Percentiles rank a stretch among this genome's conserved stretches.
phyloP scores from a whole-genome alignment of 805 yeast genomes.

The Kodamaea lidongshanica region DNA sequence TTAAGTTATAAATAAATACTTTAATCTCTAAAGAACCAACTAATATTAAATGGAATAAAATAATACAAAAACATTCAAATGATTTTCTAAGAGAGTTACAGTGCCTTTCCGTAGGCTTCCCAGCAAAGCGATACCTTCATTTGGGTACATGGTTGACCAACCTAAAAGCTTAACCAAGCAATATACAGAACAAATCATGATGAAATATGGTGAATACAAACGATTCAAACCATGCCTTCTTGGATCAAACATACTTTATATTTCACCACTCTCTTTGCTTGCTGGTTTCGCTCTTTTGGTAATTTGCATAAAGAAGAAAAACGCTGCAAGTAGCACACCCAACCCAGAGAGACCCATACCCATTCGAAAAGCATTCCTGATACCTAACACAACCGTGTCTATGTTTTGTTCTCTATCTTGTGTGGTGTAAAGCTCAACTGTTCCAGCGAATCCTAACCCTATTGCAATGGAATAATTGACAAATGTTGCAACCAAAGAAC shows the following conservation, averaged over 20 bases:
- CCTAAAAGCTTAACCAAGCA: too few species aligned
- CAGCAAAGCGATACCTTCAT: too few species aligned
- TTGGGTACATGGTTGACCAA: too few species aligned
- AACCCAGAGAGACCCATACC: constrained; percentile 31
- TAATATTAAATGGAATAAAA: too few species aligned
- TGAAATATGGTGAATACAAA: too few species aligned
- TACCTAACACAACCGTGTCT: constrained; percentile 18
- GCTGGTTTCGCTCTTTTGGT: background rate
- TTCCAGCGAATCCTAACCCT: constrained; percentile 32
- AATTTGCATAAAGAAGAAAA: constrained; percentile 13
- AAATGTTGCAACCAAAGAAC: constrained; percentile 14
- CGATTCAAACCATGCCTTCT: too few species aligned
- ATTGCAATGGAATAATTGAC: constrained; percentile 22
- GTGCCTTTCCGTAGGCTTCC: too few species aligned
- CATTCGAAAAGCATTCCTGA: constrained; percentile 22
- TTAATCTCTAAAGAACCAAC: too few species aligned
- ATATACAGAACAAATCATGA: too few species aligned
- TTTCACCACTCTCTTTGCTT: constrained; percentile 1
- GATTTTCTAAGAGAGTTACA: too few species aligned
- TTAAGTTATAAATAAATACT: too few species aligned
- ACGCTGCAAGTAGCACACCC: constrained; percentile 18
- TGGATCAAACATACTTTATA: constrained; percentile 1
- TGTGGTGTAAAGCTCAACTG: constrained; percentile 26
- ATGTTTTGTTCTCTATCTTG: constrained; percentile 10
- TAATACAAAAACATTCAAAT: too few species aligned